These are phyloP conservation scores for Entomortierella parvispora DNA, from an alignment of 192 early-diverging fungal genomes.

Conservation along the genomic window DNA sequence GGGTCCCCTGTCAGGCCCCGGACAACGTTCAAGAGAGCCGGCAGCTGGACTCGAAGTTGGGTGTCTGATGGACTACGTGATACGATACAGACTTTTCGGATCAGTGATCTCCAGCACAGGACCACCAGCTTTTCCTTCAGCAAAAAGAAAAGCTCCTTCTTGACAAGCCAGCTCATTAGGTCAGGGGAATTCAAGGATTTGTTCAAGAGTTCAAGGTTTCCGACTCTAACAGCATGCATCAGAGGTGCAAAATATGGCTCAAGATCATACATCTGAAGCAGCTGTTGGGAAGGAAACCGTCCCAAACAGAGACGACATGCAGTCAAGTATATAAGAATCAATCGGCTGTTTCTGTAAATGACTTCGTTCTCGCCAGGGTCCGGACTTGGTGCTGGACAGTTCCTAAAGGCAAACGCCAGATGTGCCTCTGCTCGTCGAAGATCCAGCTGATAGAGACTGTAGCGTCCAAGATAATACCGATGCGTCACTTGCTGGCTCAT, in stretches of 20 bases:
- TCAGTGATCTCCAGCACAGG: conserved; percentile 55
- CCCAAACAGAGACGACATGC: conserved; percentile 57
- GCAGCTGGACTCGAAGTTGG: conserved; percentile 31
- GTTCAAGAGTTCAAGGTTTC: conserved; percentile 38
- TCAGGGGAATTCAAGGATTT: conserved; percentile 18
- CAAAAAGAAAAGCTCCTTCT: conserved; percentile 52
- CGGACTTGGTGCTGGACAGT: conserved; percentile 18
- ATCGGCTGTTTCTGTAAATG: conserved; percentile 48
- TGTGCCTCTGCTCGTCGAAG: conserved; percentile 46
- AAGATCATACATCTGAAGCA: conserved; percentile 51
- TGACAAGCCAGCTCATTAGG: conserved; percentile 38
- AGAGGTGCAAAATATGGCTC: conserved; percentile 28
- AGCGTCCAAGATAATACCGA: conserved; percentile 59
- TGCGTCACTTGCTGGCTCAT: conserved; percentile 61
- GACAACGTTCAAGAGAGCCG: conserved; percentile 36
- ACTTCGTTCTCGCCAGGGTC: conserved; percentile 19
- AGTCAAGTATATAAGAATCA: conserved; percentile 54
- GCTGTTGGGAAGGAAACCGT: conserved; percentile 25
- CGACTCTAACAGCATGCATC: conserved; percentile 32
- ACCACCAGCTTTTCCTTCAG: conserved; percentile 54
- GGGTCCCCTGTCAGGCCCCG: conserved; percentile 27
- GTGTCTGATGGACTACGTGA: conserved; percentile 3
- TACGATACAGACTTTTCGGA: conserved; percentile 46
- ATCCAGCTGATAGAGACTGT: conserved; percentile 53
- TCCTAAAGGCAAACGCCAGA: conserved; percentile 54